Evolutionary conservation across 371 early-diverging fungal species (phyloP), one percentile per base, ranked within the genome.

Genomic region (Batrachochytrium dendrobatidis): DNA sequence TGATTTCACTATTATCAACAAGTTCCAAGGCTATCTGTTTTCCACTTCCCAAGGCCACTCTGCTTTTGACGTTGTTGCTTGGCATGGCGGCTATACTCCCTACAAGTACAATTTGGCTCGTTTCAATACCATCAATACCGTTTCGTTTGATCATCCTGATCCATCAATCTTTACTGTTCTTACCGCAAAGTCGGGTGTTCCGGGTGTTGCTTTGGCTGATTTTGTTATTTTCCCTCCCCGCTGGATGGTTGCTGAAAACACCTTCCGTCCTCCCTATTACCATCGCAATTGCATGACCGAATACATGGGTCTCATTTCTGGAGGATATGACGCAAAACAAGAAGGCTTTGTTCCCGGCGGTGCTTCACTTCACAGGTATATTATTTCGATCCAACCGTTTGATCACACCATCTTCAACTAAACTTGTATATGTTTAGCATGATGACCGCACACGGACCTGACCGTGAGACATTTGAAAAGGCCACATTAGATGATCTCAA

Each of bases 41-140:
- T 56, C 61, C 17, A 84, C 88, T 12, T 60, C 48, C 30, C 64
- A 78, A 76, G 62, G 77, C 33, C 94, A 94, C 68, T 86, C 89
- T 18, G 93, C 95, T 1, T 97, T 90, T 65, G 91, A 95, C 70
- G 95, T 95, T 0, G 96, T 95, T 30, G 95, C 94, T 4, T 97
- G 98, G 95, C 94, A 95, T 68, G 96, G 98, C 39, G 95, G 95
- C 79, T 95, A 94, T 71, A 90, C 86, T 3, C 98, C 98, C 0
- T 96, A 81, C 82, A 95, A 95, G 75, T 95, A 97, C 70, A 83
- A 93, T 70, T 79, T 95, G 50, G 81, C 80, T 35, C 74, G 83
- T 46, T 95, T 95, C 75, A 86, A 83, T 66, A 86, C 83, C 34
- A 76, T 96, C 70, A 91, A 91, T 72, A 87, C 91, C 2, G 92